Conservation (phyloP, 805 yeast species). For the Osmozyma mogii region DNA sequence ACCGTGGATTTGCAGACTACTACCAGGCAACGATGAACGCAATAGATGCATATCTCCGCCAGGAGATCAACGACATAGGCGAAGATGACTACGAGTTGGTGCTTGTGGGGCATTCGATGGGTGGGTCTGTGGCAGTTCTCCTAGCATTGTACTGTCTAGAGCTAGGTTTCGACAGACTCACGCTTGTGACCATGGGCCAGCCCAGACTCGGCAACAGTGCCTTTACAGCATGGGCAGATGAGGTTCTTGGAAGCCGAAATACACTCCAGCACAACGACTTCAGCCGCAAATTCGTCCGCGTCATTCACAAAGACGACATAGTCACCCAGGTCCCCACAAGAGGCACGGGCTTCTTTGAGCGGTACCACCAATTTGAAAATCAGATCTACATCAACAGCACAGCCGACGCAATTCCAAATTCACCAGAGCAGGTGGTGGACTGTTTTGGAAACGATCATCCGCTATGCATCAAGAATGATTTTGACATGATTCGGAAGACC, state of each 20-base stretch:
- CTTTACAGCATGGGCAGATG: slow-evolving; percentile 31
- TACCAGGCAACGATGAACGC: too few species aligned
- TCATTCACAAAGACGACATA: slow-evolving; percentile 21
- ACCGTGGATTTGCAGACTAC: slow-evolving; percentile 19
- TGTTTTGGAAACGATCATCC: slow-evolving; percentile 21
- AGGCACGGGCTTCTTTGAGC: slow-evolving; percentile 4
- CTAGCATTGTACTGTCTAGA: slow-evolving; percentile 29
- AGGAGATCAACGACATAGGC: slow-evolving; percentile 1
- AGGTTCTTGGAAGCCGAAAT: slow-evolving; percentile 21
- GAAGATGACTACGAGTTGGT: slow-evolving; percentile 14
- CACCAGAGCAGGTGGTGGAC: slow-evolving; percentile 22
- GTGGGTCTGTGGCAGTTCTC: slow-evolving; percentile 34
- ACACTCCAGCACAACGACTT: slow-evolving; percentile 14
- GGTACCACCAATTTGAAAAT: slow-evolving; percentile 27
- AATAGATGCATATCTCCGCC: too few species aligned
- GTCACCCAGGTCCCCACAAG: slow-evolving; percentile 22
- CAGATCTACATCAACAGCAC: slow-evolving; percentile 27
- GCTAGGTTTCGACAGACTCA: slow-evolving; percentile 22
- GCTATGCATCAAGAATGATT: slow-evolving; percentile 25
- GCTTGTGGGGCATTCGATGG: slow-evolving; percentile 26
- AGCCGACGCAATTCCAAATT: neutral
- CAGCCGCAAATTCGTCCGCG: slow-evolving; percentile 14
- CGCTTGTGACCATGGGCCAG: slow-evolving; percentile 37
- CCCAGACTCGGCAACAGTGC: slow-evolving; percentile 34
- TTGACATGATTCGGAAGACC: slow-evolving; percentile 8